Percentiles rank a stretch among this genome's conserved stretches.
Evolutionary conservation across 805 yeast genomes (phyloP).

Genomic region (Zygosaccharomyces kombuchaensis): DNA sequence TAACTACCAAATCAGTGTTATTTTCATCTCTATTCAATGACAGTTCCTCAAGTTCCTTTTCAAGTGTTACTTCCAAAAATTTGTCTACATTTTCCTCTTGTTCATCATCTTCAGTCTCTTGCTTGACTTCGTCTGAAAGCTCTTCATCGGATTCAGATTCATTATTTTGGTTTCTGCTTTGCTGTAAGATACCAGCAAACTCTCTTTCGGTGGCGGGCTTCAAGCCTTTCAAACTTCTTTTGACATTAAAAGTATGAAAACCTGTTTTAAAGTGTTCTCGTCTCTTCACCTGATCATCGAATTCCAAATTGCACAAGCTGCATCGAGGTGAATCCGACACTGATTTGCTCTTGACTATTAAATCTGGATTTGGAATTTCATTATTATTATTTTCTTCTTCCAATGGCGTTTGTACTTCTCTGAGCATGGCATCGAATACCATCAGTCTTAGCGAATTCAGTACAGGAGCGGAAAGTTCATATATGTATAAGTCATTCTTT

Average conservation of each 20-base stretch:
- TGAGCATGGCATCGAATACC: constrained; percentile 51
- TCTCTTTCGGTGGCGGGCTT: constrained; percentile 49
- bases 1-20: constrained; percentile 37
- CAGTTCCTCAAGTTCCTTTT: constrained; percentile 20
- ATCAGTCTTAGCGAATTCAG: constrained; percentile 47
- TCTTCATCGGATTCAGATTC: constrained; percentile 19
- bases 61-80: constrained; percentile 27
- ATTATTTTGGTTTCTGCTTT: constrained; percentile 34
- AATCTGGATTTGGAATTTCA: not conserved
- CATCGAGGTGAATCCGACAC: constrained; percentile 17
- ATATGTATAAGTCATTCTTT: constrained; percentile 46
- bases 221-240: constrained; percentile 46
- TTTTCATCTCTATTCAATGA: constrained; percentile 16
- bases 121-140: constrained; percentile 30
- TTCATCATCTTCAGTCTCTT: constrained; percentile 28
- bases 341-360: constrained; percentile 13
- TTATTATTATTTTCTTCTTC: not conserved
- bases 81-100: constrained; percentile 25
- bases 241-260: constrained; percentile 54
- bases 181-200: constrained; percentile 45
- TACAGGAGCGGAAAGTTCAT: constrained; percentile 40
- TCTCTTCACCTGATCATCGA: constrained; percentile 16
- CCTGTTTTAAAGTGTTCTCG: constrained; percentile 55
- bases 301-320: constrained; percentile 25
- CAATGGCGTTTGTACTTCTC: constrained; percentile 25